Evolutionary conservation across 768 basidiomycete genomes (phyloP), one percentile per base, ranked within the genome.

Genomic region (Boletellus emodensis): DNA sequence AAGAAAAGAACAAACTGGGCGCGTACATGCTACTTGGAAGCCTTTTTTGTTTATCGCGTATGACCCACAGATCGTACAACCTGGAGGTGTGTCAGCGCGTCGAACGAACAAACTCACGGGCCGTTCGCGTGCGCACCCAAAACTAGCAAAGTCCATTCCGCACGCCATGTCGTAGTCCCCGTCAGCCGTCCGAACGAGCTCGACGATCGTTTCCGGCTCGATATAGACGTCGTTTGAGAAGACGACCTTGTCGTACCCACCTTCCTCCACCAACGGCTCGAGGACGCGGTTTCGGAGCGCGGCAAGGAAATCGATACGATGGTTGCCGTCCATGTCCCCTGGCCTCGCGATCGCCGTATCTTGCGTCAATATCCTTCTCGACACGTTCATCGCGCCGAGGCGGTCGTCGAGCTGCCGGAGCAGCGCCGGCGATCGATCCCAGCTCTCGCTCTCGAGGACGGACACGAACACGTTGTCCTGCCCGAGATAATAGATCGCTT

Each of bases 81-180:
- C 61, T 62, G 38, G n/a, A 8, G 8, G 28, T 6, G 11, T 3
- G 6, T 28, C 10, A 51, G 39, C 22, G 14, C 7, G 6, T 30
- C 30, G 11, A 9, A 18, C 5, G 35, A 2, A 1, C n/a, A 41
- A 46, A 7, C 24, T 26, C 24, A 7, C 24, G 28, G 13, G 20
- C 17, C 2, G 17, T 69, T 37, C 59, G 54, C 24, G 56, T 52
- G 7, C 64, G 34, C 35, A 69, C 69, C 69, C 69, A 7, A 59
- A 72, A 30, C 62, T 51, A 11, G 48, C 48, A 26, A 72, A 71
- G 57, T 77, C 75, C 51, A 75, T 57, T 6, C 66, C 74, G 48
- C 75, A 76, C 13, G 63, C 74, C 65, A 75, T 70, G 51, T 76
- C 75, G 45, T 71, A 74, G 18, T 70, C 64, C 12, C 71, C 73